phyloP scores from a whole-genome alignment of 2,329 filamentous ascomycete genomes.

The Aspergillus terreus region DNA sequence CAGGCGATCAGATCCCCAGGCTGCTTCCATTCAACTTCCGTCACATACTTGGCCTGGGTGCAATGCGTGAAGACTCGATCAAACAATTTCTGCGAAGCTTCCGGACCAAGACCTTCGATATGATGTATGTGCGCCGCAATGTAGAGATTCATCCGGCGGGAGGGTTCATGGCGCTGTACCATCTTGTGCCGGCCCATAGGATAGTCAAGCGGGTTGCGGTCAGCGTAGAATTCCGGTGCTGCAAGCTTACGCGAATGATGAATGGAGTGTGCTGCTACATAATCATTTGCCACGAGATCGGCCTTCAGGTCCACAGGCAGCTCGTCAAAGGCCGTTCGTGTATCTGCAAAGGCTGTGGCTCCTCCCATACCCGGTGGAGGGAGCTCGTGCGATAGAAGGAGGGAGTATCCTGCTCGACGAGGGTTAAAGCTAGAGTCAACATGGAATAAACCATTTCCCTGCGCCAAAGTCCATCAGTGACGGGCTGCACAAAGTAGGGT shows the following conservation, averaged over 20 bases:
- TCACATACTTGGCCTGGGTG: background rate
- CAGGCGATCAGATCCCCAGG: background rate
- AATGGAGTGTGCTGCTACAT: background rate
- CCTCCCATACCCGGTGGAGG: constrained; percentile 49
- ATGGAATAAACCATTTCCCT: constrained; percentile 53
- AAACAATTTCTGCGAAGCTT: background rate
- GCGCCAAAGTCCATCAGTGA: constrained; percentile 25
- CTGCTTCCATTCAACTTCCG: background rate
- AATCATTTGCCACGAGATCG: background rate
- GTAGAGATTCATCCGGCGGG: background rate
- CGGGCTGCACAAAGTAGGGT: background rate
- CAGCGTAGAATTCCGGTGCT: background rate
- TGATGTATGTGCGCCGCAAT: background rate
- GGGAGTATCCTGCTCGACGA: constrained; percentile 50
- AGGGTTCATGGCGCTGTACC: background rate
- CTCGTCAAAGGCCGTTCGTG: constrained; percentile 13
- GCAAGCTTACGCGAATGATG: background rate
- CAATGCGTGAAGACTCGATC: background rate
- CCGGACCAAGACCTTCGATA: background rate
- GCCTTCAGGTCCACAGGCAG: background rate
- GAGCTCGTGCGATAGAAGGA: constrained; percentile 49
- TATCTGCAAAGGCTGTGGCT: constrained; percentile 53
- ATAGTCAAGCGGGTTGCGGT: background rate
- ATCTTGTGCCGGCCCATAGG: background rate
- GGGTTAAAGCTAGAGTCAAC: constrained; percentile 57